A percentile compares a stretch with the other conserved stretches of the same genome.
Evolutionary conservation across 2,329 filamentous ascomycete species (phyloP).

Genomic region (Diaporthe citriasiana): DNA sequence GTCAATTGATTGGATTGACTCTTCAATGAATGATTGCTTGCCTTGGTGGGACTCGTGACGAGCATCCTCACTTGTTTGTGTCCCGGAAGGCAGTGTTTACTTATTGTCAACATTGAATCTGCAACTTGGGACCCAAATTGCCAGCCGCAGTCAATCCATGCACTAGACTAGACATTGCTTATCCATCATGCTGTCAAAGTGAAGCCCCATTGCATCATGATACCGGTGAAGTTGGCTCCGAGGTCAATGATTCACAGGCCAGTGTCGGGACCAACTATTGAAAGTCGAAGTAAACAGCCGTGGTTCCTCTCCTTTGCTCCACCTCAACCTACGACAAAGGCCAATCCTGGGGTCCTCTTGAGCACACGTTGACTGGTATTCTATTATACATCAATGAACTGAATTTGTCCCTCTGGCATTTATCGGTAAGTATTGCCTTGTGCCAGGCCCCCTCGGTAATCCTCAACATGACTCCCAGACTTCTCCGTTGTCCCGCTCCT

Average conservation of each 20-base stretch:
- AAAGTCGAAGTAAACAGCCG: no score
- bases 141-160: not conserved
- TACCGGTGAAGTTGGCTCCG: not conserved
- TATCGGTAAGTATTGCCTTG: not conserved
- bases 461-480: accelerated
- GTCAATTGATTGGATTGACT: no score
- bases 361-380: not conserved
- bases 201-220: no score
- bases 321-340: not conserved
- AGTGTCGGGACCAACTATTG: not conserved
- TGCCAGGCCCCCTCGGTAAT: not conserved
- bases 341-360: not conserved
- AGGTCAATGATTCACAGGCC: not conserved
- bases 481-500: not conserved
- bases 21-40: not conserved
- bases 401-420: not conserved
- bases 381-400: not conserved
- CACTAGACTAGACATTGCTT: not conserved
- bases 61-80: not conserved
- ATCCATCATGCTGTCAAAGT: no score
- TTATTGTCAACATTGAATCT: not conserved
- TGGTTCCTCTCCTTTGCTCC: not conserved
- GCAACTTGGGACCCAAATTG: not conserved
- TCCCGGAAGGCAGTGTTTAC: not conserved
- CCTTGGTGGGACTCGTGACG: not conserved